Evolutionary conservation across 768 basidiomycete genomes (phyloP).

Genomic region (Termitomyces sp.): DNA sequence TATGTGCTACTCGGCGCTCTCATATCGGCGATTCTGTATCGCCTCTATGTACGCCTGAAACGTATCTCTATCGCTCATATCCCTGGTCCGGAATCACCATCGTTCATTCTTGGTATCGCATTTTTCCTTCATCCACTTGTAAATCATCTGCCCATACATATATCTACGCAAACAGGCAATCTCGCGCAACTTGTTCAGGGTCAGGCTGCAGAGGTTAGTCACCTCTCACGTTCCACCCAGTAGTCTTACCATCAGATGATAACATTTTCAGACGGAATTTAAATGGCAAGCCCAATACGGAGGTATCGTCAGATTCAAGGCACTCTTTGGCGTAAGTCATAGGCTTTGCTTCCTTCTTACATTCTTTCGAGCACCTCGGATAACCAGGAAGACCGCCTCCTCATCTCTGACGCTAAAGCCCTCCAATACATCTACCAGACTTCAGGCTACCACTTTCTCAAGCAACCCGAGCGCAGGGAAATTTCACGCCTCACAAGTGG

Average conservation of each 20-base stretch:
- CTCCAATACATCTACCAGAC: conserved; percentile 42
- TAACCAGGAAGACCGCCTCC: conserved; percentile 37
- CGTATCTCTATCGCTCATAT: conserved; percentile 30
- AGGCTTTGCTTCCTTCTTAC: not conserved
- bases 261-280: conserved; percentile 30
- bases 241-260: not conserved
- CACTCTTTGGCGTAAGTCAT: conserved; percentile 30
- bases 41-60: conserved; percentile 26
- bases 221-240: not conserved
- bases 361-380: not conserved
- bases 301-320: conserved; percentile 34
- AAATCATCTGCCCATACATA: not conserved
- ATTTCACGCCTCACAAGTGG: conserved; percentile 31
- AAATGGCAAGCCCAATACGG: conserved; percentile 42
- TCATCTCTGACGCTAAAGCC: conserved; percentile 47
- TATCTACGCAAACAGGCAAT: conserved; percentile 15
- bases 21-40: conserved; percentile 16
- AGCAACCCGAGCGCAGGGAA: conserved; percentile 34
- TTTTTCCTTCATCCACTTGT: not conserved
- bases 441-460: conserved; percentile 38
- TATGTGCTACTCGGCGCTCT: conserved; percentile 5
- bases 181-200: conserved; percentile 26
- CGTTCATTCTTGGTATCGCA: conserved; percentile 33
- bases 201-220: conserved; percentile 29
- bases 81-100: conserved; percentile 32